A percentile compares a stretch with the other conserved stretches of the same genome.
Conservation (phyloP, 1,139 yeast species). For the Nakaseomyces uthaithaninus region DNA sequence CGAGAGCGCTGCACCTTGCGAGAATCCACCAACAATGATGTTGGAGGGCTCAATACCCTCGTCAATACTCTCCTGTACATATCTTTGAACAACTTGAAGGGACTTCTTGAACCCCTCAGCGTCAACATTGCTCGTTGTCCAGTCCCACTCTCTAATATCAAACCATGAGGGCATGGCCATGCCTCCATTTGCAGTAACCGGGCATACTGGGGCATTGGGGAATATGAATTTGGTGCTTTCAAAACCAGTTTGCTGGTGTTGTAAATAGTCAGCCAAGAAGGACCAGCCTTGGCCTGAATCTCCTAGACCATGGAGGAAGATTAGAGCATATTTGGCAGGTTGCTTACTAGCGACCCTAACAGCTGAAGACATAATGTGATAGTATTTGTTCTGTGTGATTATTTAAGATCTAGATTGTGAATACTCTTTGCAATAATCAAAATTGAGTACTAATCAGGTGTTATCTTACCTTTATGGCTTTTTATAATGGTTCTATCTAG, state of each 20-base stretch:
- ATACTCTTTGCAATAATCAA: too few species aligned
- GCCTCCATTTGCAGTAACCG: conserved; percentile 64
- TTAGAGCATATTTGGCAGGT: conserved; percentile 57
- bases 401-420: conserved; percentile 17
- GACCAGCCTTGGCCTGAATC: conserved; percentile 89
- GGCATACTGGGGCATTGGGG: conserved; percentile 77
- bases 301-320: conserved; percentile 85
- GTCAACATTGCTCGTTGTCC: conserved; percentile 50
- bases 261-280: conserved; percentile 52
- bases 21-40: conserved; percentile 84
- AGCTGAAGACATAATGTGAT: neutral
- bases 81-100: conserved; percentile 43
- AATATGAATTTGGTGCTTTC: conserved; percentile 67
- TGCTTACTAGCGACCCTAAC: conserved; percentile 34
- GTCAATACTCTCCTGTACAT: conserved; percentile 56
- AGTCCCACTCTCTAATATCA: conserved; percentile 51
- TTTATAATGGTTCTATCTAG: too few species aligned
- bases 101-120: conserved; percentile 54
- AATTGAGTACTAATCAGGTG: too few species aligned
- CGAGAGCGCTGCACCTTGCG: conserved; percentile 86
- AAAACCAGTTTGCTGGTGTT: conserved; percentile 38
- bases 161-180: conserved; percentile 79
- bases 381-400: neutral
- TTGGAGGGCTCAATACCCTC: conserved; percentile 59
- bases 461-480: too few species aligned